Percentiles rank a stretch among this genome's conserved stretches.
Conservation (phyloP, 345 rosid species). For the Citrus inodora region DNA sequence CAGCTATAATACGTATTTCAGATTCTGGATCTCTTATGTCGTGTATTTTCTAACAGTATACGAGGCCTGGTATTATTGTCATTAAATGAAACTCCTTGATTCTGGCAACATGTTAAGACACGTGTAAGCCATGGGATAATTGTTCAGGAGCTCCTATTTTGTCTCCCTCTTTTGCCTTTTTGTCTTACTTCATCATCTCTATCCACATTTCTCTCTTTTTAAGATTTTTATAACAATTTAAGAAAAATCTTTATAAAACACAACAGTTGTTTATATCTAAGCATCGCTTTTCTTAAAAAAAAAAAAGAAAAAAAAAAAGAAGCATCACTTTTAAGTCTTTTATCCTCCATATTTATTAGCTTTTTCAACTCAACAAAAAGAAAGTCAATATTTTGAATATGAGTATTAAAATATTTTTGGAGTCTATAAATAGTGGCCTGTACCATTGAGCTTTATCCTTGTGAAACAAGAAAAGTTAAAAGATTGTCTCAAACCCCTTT, state of each 20-base stretch:
- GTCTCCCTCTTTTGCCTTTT: neutral
- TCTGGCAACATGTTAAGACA: conserved; percentile 11
- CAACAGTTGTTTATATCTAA: no score
- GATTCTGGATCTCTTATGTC: no score
- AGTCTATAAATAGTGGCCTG: conserved; percentile 13
- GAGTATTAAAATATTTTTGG: neutral
- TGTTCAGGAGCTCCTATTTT: conserved; percentile 4
- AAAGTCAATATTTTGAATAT: neutral
- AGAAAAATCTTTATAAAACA: no score
- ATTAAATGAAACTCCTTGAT: neutral
- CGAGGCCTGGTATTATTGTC: neutral
- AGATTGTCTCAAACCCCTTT: neutral
- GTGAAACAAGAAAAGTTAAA: conserved; percentile 17
- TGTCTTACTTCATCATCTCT: conserved; percentile 6
- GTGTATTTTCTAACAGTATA: no score
- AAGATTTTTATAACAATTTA: neutral
- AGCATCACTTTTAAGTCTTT: neutral
- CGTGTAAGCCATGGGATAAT: conserved; percentile 2
- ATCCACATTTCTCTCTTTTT: neutral
- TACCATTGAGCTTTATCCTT: neutral
- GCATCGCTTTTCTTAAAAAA: neutral
- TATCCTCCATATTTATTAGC: neutral
- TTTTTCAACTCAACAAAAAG: neutral
- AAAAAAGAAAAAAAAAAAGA: no score
- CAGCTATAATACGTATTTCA: no score